A percentile compares a stretch with the other conserved stretches of the same genome.
Evolutionary conservation across 257 asterid species (phyloP).

Genomic region (Parsonsia alboflavescens): DNA sequence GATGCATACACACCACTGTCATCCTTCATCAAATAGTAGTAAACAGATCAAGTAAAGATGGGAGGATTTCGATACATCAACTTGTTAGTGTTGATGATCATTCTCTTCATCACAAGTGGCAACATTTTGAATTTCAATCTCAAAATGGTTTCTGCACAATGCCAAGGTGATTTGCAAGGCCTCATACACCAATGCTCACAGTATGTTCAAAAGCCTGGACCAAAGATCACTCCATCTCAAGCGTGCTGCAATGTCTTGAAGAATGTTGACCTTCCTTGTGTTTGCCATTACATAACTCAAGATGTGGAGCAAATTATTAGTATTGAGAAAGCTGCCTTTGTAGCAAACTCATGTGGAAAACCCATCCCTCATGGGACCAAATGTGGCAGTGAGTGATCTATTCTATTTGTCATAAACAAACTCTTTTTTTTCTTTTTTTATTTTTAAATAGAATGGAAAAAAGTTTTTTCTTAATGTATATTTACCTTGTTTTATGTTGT

Average conservation of each 20-base stretch:
- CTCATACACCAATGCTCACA: conserved; percentile 45
- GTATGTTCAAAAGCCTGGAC: conserved; percentile 48
- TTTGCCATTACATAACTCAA: conserved; percentile 36
- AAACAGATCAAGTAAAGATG: background rate
- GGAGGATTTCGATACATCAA: background rate
- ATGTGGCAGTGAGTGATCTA: conserved; percentile 35
- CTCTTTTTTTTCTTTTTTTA: no score
- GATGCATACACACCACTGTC: background rate
- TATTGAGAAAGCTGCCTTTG: conserved; percentile 53
- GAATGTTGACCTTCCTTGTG: conserved; percentile 43
- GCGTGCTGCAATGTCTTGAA: conserved; percentile 44
- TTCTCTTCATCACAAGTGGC: background rate
- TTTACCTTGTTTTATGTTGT: background rate
- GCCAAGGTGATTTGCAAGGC: conserved; percentile 53
- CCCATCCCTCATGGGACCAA: conserved; percentile 48
- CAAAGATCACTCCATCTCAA: conserved; percentile 34
- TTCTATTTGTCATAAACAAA: no score
- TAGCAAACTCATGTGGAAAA: conserved; percentile 45
- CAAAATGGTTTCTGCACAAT: conserved; percentile 40
- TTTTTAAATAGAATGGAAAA: no score
- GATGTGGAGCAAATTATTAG: conserved; percentile 46
- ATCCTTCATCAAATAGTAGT: background rate
- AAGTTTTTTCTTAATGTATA: background rate
- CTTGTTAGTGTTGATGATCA: background rate
- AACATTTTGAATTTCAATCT: conserved; percentile 7